Percentiles rank a stretch among this genome's conserved stretches.
phyloP scores from a whole-genome alignment of 2,329 filamentous ascomycete genomes.

The Emmonsia crescens region DNA sequence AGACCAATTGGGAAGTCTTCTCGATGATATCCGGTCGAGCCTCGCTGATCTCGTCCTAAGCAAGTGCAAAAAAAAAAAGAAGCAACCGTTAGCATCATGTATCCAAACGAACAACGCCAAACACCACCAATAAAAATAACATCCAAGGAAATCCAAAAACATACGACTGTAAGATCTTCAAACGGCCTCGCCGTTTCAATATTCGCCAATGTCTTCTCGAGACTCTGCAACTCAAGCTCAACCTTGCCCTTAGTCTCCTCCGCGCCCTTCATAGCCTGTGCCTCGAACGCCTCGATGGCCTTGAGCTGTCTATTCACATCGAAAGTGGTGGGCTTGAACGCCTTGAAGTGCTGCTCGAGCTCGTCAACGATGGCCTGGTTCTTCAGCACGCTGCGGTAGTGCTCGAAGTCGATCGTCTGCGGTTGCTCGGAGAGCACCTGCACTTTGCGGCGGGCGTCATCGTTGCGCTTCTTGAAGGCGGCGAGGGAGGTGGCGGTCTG shows the following conservation, averaged over 20 bases:
- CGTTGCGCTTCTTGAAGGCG: constrained; percentile 99
- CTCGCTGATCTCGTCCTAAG: constrained; percentile 82
- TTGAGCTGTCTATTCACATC: constrained; percentile 90
- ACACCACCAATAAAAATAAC: too few relatives aligned
- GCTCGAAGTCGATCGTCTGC: constrained; percentile 79
- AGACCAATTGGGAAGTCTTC: constrained; percentile 88
- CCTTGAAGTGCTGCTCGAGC: constrained; percentile 89
- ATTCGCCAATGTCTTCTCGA: constrained; percentile 91
- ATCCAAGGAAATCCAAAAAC: constrained; percentile 34
- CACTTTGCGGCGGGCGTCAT: constrained; percentile 92
- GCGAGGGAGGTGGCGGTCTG: constrained; percentile 85
- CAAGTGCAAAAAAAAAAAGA: constrained; percentile 9
- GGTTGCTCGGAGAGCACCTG: constrained; percentile 72
- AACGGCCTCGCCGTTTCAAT: constrained; percentile 94
- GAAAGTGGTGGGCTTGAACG: constrained; percentile 87
- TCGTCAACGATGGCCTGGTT: constrained; percentile 93
- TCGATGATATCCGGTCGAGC: constrained; percentile 95
- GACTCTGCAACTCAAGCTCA: constrained; percentile 84
- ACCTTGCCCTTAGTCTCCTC: constrained; percentile 95
- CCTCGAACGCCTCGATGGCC: constrained; percentile 96
- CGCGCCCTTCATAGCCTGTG: constrained; percentile 91
- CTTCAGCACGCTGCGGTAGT: constrained; percentile 88
- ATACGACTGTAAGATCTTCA: constrained; percentile 92
- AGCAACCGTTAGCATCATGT: background rate
- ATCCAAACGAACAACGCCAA: background rate